Evolutionary conservation across 768 basidiomycete genomes (phyloP).

Genomic region (Rhodosporidiobolus sp.): DNA sequence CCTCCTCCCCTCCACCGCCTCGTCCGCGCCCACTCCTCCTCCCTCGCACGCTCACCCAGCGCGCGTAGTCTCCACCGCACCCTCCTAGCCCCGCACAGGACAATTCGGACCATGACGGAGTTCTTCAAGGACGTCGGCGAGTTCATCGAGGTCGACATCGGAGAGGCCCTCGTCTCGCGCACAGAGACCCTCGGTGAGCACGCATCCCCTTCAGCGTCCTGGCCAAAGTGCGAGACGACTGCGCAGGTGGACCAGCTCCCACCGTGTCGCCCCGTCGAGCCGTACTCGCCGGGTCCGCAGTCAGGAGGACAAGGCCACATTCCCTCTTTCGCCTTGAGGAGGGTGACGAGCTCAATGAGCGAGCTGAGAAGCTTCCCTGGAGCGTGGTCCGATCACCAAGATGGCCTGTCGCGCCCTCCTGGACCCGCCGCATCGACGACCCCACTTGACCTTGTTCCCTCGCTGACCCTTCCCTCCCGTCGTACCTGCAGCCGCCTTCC

Average conservation of each 20-base stretch:
- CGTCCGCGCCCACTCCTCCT: too few relatives aligned
- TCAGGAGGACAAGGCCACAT: too few relatives aligned
- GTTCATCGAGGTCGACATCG: slow-evolving; percentile 91
- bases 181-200: slow-evolving; percentile 84
- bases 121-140: slow-evolving; percentile 79
- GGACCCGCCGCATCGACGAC: background rate
- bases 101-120: slow-evolving; percentile 48
- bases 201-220: slow-evolving; percentile 31
- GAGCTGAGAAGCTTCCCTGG: too few relatives aligned
- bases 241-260: too few relatives aligned
- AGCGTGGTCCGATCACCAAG: slow-evolving; percentile 1
- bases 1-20: too few relatives aligned
- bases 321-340: too few relatives aligned
- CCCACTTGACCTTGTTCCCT: background rate
- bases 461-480: slow-evolving; percentile 36
- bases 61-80: too few relatives aligned
- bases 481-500: slow-evolving; percentile 71
- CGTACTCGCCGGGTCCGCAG: too few relatives aligned
- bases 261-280: too few relatives aligned
- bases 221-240: slow-evolving; percentile 2
- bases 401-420: background rate
- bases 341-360: too few relatives aligned
- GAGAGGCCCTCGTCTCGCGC: slow-evolving; percentile 80
- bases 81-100: too few relatives aligned
- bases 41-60: too few relatives aligned